Evolutionary conservation across 805 yeast genomes (phyloP).

Genomic region (Schizosaccharomyces cryophilus): DNA sequence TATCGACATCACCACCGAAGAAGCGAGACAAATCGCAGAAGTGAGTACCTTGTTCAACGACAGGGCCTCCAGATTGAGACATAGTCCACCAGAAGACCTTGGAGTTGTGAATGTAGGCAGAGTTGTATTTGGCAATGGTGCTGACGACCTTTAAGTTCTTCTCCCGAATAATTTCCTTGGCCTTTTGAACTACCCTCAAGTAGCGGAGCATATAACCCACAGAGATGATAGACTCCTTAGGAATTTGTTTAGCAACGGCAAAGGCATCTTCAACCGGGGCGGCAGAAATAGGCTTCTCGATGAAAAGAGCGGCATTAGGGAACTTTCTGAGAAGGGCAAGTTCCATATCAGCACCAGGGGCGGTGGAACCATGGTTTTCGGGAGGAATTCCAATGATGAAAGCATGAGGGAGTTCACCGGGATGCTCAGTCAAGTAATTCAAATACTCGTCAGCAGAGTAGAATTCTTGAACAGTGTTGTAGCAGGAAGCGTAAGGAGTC

Average conservation of each 20-base stretch:
- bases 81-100: slow-evolving; percentile 9
- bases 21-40: slow-evolving; percentile 8
- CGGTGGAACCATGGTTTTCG: slow-evolving; percentile 7
- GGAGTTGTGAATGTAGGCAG: slow-evolving; percentile 5
- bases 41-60: slow-evolving; percentile 10
- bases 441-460: slow-evolving; percentile 4
- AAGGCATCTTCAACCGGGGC: slow-evolving; percentile 8
- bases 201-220: slow-evolving; percentile 10
- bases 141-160: slow-evolving; percentile 7
- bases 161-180: slow-evolving; percentile 6
- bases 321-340: slow-evolving; percentile 4
- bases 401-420: slow-evolving; percentile 4
- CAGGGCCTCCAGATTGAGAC: slow-evolving; percentile 9
- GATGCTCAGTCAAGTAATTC: not conserved
- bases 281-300: slow-evolving; percentile 9
- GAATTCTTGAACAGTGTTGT: slow-evolving; percentile 4
- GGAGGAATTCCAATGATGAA: slow-evolving; percentile 8
- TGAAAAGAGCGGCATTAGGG: slow-evolving; percentile 5
- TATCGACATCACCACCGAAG: slow-evolving; percentile 8
- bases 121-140: slow-evolving; percentile 7
- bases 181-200: slow-evolving; percentile 9
- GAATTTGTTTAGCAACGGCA: slow-evolving; percentile 5
- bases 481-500: slow-evolving; percentile 2
- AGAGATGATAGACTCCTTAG: slow-evolving; percentile 5
- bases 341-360: slow-evolving; percentile 6